A percentile compares a stretch with the other conserved stretches of the same genome.
phyloP scores from a whole-genome alignment of 1,139 yeast species.

The Geotrichum fermentans region DNA sequence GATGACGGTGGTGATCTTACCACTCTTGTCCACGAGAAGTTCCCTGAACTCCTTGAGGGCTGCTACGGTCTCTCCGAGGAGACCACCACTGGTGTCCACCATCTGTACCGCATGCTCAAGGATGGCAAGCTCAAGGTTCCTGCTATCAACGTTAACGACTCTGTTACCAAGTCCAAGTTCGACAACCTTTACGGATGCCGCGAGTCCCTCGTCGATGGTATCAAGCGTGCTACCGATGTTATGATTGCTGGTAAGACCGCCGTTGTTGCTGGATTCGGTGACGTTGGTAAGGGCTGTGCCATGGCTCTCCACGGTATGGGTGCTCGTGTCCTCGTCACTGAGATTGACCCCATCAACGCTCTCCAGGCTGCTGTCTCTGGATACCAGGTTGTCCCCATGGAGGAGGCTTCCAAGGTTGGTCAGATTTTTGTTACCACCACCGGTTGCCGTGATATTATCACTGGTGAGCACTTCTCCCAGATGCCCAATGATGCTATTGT shows the following conservation, averaged over 20 bases:
- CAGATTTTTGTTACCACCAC: conserved; percentile 99
- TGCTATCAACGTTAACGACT: conserved; percentile 98
- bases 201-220: conserved; percentile 97
- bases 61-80: conserved; percentile 98
- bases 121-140: conserved; percentile 93
- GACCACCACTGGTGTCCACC: conserved; percentile 99
- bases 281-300: conserved; percentile 99
- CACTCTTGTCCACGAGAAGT: conserved; percentile 91
- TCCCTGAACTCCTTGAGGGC: conserved; percentile 95
- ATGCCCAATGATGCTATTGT: conserved; percentile 99
- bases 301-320: conserved; percentile 99
- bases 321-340: conserved; percentile 97
- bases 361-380: conserved; percentile 99
- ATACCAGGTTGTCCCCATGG: conserved; percentile 95
- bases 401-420: conserved; percentile 87
- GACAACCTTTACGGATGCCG: conserved; percentile 99
- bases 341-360: conserved; percentile 98
- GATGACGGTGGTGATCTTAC: conserved; percentile 99
- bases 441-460: conserved; percentile 98
- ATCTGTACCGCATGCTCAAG: conserved; percentile 92
- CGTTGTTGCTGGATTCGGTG: conserved; percentile 99
- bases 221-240: conserved; percentile 99
- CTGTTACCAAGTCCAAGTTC: conserved; percentile 98
- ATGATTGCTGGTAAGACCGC: conserved; percentile 99
- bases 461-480: conserved; percentile 74